Base-by-base conservation (phyloP, 257 asterid species). In the Scutellaria baicalensis region DNA sequence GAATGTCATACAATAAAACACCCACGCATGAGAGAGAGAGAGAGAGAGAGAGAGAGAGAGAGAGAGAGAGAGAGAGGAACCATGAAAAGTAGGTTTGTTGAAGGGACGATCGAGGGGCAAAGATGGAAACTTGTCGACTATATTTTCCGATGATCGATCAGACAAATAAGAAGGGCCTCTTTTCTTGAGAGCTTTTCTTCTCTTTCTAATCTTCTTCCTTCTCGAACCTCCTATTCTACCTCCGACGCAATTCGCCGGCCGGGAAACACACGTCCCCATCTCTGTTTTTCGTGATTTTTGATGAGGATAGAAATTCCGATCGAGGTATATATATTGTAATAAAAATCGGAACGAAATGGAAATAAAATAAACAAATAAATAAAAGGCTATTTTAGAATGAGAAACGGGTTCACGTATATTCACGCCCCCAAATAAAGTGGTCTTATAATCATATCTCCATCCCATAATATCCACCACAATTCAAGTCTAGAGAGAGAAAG, bases 211-310 rank as follows among this genome's bases (percentile, higher is more conserved):
- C 72, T 48, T 78, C 82, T 73, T 88, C 84, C 59, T 88, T 75
- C 72, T 88, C 43, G 76, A 76, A 35, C 83, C 78, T 16, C 79
- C 83, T 2, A 54, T 64, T 70, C 78, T 76, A 14, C 89, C 86
- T 9, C 90, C 89, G 11, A 68, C 93, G 50, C 97, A 85, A 16
- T 76, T 79, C 57, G 74, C 82, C 67, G 85, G 90, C 33, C 91
- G 89, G 60, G 98, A 94, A 42, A 81, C 96, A 69, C 99, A 91
- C 3, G 85, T 84, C 63, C 99, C 99, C 99, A 94, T 94, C 82
- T 67, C 75, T 23, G 31, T 39, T 36, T 16, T 20, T 58, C 38
- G 12, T 5, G 52, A 23, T 64, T 54, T 51, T 40, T 7, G 13
- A 40, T 10, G 8, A 11, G 52, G 17, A 58, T 8, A 36, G 66